Base-by-base conservation (phyloP, 2,329 filamentous ascomycete genomes). In the Aspergillus cejpii region DNA sequence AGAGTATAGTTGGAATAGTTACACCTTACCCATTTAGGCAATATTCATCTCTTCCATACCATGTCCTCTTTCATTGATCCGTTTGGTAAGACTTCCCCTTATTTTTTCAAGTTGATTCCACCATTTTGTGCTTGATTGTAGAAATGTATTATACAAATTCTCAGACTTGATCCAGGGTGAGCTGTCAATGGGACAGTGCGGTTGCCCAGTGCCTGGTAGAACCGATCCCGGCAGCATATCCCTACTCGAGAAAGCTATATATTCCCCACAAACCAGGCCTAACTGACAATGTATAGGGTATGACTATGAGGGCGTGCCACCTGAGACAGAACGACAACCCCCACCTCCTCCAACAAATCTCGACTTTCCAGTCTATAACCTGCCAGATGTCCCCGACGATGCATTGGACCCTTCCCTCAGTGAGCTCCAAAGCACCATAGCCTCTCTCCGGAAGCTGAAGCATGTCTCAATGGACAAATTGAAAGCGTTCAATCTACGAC, bases 301-400 rank as follows among this genome's bases (percentile, higher is more conserved):
- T 40, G 60, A 65, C 38, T 53, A 64, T 15, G 51, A 63, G 37
- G 55, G 50, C 29, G 56, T 62, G 41, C 62, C 66, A 20, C 57
- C 61, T 17, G 62, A 68, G 34, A 66, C 65, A 51, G 70, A 72
- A 55, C 70, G 76, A 48, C 55, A 62, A 34, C 73, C 76, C 29
- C 77, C 77, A 37, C 59, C 73, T 26, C 61, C 60, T 46, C 70
- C 76, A 26, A 74, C 70, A 20, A 69, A 71, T 15, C 65, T 78
- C 37, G 74, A 74, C 42, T 79, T 80, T 52, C 77, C 77, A 24
- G 57, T 58, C 42, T 71, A 74, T 49, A 53, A 60, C 21, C 68
- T 71, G 26, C 65, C 68, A 50, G 59, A 54, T 52, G 59, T 56
- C n/a, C 39, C 56, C 27, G 47, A 55, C 6, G 43, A 64, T 47